Evolutionary conservation across 2,329 filamentous ascomycete species (phyloP).

Genomic region (Xylaria arbuscula): DNA sequence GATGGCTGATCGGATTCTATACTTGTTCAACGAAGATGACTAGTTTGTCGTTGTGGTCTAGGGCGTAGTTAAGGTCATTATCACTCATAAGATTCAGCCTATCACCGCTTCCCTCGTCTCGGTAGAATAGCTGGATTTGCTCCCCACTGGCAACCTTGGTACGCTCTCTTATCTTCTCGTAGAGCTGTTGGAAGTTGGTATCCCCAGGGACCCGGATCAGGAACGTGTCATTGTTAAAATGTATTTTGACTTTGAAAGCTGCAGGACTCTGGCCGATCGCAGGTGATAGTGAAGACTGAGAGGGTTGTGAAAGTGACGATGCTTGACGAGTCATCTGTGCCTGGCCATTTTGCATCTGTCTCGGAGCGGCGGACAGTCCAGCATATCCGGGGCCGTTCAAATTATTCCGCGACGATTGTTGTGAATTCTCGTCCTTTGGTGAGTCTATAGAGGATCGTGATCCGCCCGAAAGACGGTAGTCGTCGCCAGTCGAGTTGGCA

Average conservation of each 20-base stretch:
- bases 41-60: constrained; percentile 88
- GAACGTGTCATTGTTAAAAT: constrained; percentile 91
- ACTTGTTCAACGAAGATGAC: constrained; percentile 75
- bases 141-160: constrained; percentile 77
- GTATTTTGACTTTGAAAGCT: constrained; percentile 92
- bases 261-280: constrained; percentile 59
- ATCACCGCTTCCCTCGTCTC: constrained; percentile 82
- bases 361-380: constrained; percentile 64
- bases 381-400: constrained; percentile 68
- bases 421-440: constrained; percentile 67
- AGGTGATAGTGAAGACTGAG: constrained; percentile 66
- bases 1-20: constrained; percentile 46
- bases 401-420: constrained; percentile 73
- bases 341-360: constrained; percentile 56
- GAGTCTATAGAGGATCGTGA: constrained; percentile 76
- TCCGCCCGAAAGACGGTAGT: constrained; percentile 78
- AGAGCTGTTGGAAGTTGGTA: constrained; percentile 80
- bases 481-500: constrained; percentile 71
- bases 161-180: constrained; percentile 85
- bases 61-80: constrained; percentile 81
- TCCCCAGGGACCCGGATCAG: constrained; percentile 88
- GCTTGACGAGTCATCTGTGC: constrained; percentile 57
- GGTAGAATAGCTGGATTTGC: constrained; percentile 84
- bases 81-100: constrained; percentile 81
- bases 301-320: constrained; percentile 63